Evolutionary conservation across 2,329 filamentous ascomycete genomes (phyloP), one percentile per base, ranked within the genome.

Genomic region (Delphinella strobiligena): DNA sequence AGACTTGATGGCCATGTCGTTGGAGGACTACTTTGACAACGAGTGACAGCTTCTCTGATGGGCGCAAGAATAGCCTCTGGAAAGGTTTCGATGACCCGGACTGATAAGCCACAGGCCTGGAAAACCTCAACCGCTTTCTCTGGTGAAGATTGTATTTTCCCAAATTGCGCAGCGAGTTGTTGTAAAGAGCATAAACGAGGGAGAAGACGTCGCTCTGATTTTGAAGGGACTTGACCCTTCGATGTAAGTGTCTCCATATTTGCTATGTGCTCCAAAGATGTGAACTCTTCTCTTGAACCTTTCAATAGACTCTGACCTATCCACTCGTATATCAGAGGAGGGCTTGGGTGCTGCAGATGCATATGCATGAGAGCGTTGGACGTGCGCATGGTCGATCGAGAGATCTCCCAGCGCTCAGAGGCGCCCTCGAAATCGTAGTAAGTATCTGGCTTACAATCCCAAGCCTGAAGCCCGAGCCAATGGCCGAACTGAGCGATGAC

Each of bases 31-130:
- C 78, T 74, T 56, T 94, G 88, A 48, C 85, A 93, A 46, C 77
- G 72, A n/a, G 80, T 74, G 31, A 96, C 86, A 4, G 81, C 78
- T 61, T 96, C 88, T 54, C 82, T 80, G 11, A 96, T 67, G 0
- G 84, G 82, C 2, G 80, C 75, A 39, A 83, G 72, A n/a, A 95
- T 69, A 18, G 84, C 78, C 58, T 93, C 86, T 2, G 91, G 89
- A 1, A 96, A 66, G 1, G 83, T 87, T 46, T 93, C 84, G 12
- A 96, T 70, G 36, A 88, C 64, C 17, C 72, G 66, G 8, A 62
- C 60, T 5, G 72, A 78, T 34, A 94, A 75, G 0, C 80, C 79
- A 45, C 79, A 79, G 32, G 75, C 66, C 43, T 80, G 70, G 62
- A 95, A 79, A 17, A 80, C 69, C 53, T 91, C 53, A 2, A 60